Evolutionary conservation across 1,284 basidiomycete species (phyloP), one percentile per base, ranked within the genome.

Genomic region (Tremellales sp.): DNA sequence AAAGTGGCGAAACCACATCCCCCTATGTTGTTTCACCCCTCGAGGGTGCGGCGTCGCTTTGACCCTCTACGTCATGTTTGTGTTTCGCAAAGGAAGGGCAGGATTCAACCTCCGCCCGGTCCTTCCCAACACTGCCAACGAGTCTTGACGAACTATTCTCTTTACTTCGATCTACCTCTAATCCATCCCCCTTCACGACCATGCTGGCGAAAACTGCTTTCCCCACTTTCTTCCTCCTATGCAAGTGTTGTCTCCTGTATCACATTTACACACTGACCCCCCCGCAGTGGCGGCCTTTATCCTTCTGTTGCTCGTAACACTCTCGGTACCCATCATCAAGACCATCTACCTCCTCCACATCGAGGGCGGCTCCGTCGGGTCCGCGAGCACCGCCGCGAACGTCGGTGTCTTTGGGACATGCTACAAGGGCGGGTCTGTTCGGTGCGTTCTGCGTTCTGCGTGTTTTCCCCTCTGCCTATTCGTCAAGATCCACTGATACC

Each of bases 241-340:
- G 67, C 67, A 39, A 60, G 63, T 55, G 9, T 19, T 27, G 25
- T 2, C 5, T 7, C 16, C 22, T 4, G 13, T 24, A 1, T 6
- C 43, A 22, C n/a, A 24, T 26, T n/a, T 33, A 32, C 69, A 80
- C 19, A n/a, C 77, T 82, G 40, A 59, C 7, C 13, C 16, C 26
- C 22, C 22, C 22, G 7, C 51, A 70, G 68, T 83, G 47, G 58
- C 66, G 3, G 77, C 81, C 6, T 86, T 84, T 66, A 39, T 85
- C n/a, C 78, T 88, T 40, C 78, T 84, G 48, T 75, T 88, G 21
- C 77, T 88, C 47, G 81, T 85, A 45, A 83, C 81, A 4, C 71
- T 88, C 50, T 87, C 85, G 5, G 68, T 84, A 21, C 80, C 86
- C 2, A 83, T 88, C 68, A 81, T 83, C 67, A 83, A 84, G 65